Percentiles rank a stretch among this genome's conserved stretches.
Evolutionary conservation across 176 grass and related monocot genomes (phyloP).

Genomic region (Cenchrus fungigraminus): DNA sequence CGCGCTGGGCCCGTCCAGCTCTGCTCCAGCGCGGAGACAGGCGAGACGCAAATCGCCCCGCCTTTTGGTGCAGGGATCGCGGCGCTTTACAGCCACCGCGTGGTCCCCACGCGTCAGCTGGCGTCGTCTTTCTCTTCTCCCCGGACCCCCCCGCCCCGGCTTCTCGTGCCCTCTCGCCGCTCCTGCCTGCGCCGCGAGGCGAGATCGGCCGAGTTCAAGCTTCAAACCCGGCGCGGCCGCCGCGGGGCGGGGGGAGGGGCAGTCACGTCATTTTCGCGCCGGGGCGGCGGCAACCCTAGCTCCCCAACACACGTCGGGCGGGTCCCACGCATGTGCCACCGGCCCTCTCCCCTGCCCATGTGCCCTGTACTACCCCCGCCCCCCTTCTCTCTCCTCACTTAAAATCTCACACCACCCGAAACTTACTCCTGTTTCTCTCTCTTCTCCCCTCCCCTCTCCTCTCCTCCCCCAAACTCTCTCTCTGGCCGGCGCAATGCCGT

Average conservation of each 20-base stretch:
- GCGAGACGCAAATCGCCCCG: slow-evolving; percentile 14
- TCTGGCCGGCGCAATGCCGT: slow-evolving; percentile 31
- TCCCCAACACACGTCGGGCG: not conserved
- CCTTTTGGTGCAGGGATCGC: slow-evolving; percentile 20
- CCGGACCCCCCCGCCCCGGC: not conserved
- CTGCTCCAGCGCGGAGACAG: slow-evolving; percentile 32
- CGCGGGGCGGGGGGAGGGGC: not conserved
- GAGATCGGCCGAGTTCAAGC: not conserved
- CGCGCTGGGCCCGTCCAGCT: slow-evolving; percentile 19
- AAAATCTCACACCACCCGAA: slow-evolving; percentile 28
- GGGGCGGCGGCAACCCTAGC: slow-evolving; percentile 3
- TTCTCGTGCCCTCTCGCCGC: not conserved
- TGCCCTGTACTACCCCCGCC: slow-evolving; percentile 20
- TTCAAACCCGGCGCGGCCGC: not conserved
- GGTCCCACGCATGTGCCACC: slow-evolving; percentile 57
- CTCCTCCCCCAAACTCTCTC: no score
- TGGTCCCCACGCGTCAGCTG: slow-evolving; percentile 10
- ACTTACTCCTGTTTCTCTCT: slow-evolving; percentile 27
- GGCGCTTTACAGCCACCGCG: not conserved
- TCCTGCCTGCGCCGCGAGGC: not conserved
- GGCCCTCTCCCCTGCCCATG: slow-evolving; percentile 35
- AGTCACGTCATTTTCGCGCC: slow-evolving; percentile 28
- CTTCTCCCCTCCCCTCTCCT: not conserved
- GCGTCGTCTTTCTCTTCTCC: not conserved
- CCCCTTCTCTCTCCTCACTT: slow-evolving; percentile 42